phyloP scores from a whole-genome alignment of 345 rosid genomes.

The Mercurialis annua region DNA sequence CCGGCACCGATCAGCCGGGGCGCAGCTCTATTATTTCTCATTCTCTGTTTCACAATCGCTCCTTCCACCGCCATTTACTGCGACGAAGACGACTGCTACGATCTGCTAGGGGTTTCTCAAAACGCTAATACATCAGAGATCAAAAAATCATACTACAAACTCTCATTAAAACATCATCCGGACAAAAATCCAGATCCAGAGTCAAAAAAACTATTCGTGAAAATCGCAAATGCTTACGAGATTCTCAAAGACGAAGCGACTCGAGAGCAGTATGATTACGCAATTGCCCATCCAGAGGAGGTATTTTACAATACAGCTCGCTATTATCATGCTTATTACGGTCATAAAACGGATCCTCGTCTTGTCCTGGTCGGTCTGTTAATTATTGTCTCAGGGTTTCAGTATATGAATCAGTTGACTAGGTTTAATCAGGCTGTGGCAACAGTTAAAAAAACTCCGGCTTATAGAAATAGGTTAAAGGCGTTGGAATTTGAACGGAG shows the following conservation, averaged over 20 bases:
- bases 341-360: constrained; percentile 96
- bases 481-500: constrained; percentile 87
- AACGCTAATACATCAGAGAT: constrained; percentile 85
- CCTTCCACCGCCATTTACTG: constrained; percentile 83
- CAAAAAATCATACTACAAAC: constrained; percentile 92
- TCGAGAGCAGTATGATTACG: constrained; percentile 89
- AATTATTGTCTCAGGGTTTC: constrained; percentile 79
- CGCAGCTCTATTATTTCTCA: constrained; percentile 28
- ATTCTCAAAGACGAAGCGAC: constrained; percentile 97
- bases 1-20: constrained; percentile 53
- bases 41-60: constrained; percentile 38
- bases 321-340: constrained; percentile 86
- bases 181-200: constrained; percentile 99
- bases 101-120: constrained; percentile 85
- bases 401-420: constrained; percentile 72
- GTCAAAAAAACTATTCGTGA: constrained; percentile 78
- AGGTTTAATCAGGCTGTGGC: constrained; percentile 92
- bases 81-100: constrained; percentile 96
- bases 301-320: constrained; percentile 92
- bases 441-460: constrained; percentile 88
- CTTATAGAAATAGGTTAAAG: constrained; percentile 77
- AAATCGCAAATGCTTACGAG: constrained; percentile 98
- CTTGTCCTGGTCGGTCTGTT: constrained; percentile 85
- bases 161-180: constrained; percentile 85
- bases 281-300: constrained; percentile 95